phyloP scores from a whole-genome alignment of 2,329 filamentous ascomycete species.

The Paecilomyces fulvus region DNA sequence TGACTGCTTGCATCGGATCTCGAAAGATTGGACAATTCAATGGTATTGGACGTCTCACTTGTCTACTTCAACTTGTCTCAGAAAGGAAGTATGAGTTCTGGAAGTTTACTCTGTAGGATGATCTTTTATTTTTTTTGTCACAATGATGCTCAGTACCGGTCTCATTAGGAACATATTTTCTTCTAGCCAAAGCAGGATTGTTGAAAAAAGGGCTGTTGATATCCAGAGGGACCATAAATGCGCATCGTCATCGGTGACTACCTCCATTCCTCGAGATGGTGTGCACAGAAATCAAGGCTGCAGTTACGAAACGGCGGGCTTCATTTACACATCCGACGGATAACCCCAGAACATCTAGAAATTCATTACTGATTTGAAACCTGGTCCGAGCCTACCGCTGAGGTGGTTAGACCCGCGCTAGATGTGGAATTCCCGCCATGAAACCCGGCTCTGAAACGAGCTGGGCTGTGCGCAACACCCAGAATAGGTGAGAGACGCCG shows the following conservation, averaged over 20 bases:
- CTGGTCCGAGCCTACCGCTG: background rate
- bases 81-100: background rate
- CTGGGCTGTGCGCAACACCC: background rate
- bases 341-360: background rate
- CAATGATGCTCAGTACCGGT: background rate
- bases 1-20: background rate
- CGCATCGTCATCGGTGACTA: no score
- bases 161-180: background rate
- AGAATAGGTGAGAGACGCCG: no score
- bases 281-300: background rate
- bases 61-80: background rate
- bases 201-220: no score
- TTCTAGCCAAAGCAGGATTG: no score
- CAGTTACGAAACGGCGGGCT: background rate
- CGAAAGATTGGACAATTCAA: background rate
- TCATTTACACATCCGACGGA: background rate
- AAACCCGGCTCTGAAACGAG: background rate
- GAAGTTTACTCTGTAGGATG: background rate
- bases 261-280: background rate
- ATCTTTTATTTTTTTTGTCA: background rate
- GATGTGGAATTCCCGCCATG: background rate
- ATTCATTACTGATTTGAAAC: background rate
- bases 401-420: background rate
- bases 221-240: no score
- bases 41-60: background rate